A percentile compares a stretch with the other conserved stretches of the same genome.
Conservation (phyloP, 371 early-diverging fungal genomes). For the Mucor sp. region DNA sequence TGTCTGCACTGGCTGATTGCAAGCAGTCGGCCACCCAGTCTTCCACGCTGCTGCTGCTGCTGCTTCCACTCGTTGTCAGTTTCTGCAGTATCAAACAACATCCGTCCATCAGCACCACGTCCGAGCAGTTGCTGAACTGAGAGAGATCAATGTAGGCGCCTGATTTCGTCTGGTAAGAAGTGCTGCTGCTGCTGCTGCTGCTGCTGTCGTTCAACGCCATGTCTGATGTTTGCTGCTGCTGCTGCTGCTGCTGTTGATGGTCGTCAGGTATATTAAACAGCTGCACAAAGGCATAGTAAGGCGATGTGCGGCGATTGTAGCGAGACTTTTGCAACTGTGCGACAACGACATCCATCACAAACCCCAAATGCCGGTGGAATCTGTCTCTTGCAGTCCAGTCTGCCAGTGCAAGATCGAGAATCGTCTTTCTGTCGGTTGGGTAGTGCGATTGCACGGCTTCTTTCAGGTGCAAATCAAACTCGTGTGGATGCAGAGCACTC, state of each 20-base stretch:
- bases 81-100: slow-evolving; percentile 23
- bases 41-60: not conserved
- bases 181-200: not conserved
- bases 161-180: slow-evolving; percentile 26
- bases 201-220: not conserved
- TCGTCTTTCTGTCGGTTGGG: slow-evolving; percentile 33
- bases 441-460: slow-evolving; percentile 25
- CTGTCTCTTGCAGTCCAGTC: slow-evolving; percentile 39
- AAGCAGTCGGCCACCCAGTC: slow-evolving; percentile 30
- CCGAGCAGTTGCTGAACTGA: slow-evolving; percentile 13
- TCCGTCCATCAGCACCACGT: slow-evolving; percentile 18
- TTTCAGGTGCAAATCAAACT: slow-evolving; percentile 29
- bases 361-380: slow-evolving; percentile 18
- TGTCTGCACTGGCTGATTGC: slow-evolving; percentile 13
- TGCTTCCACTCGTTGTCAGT: slow-evolving; percentile 12
- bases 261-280: slow-evolving; percentile 26
- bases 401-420: slow-evolving; percentile 35
- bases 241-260: slow-evolving; percentile 10
- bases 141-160: slow-evolving; percentile 36
- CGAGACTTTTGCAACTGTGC: slow-evolving; percentile 8
- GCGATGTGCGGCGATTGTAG: slow-evolving; percentile 33
- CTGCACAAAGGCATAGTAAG: slow-evolving; percentile 43
- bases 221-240: slow-evolving; percentile 2
- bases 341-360: slow-evolving; percentile 26
- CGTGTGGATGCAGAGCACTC: slow-evolving; percentile 13